These are phyloP conservation scores for Asterophora parasitica DNA, from an alignment of 768 basidiomycete genomes.

Conservation along the genomic window DNA sequence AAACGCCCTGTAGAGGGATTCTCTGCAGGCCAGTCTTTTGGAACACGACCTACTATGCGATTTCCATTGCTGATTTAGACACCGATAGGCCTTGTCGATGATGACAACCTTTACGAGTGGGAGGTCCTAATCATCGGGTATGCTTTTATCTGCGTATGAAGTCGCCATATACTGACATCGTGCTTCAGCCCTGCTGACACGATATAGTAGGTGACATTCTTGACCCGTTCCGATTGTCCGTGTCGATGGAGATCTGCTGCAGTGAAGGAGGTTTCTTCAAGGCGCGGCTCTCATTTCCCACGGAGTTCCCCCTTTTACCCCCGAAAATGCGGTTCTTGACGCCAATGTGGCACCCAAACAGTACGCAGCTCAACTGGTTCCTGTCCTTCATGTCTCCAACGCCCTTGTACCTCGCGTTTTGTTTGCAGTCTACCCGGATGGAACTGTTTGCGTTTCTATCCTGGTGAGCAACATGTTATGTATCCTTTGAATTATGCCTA, in stretches of 20 bases:
- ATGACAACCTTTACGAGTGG: constrained; percentile 95
- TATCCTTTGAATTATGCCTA: constrained; percentile 1
- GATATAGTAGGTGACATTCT: constrained; percentile 62
- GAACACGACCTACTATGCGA: constrained; percentile 17
- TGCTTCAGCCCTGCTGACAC: constrained; percentile 79
- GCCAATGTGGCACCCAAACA: constrained; percentile 97
- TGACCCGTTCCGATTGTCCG: not conserved
- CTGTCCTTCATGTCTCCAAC: not conserved
- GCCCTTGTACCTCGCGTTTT: constrained; percentile 8
- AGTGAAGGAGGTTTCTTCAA: constrained; percentile 97
- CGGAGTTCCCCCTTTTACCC: constrained; percentile 84
- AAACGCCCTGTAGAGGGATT: constrained; percentile 96
- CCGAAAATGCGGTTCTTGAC: constrained; percentile 97
- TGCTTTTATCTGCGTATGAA: constrained; percentile 20
- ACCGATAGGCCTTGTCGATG: constrained; percentile 81
- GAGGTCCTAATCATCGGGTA: constrained; percentile 93
- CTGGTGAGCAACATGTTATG: constrained; percentile 44
- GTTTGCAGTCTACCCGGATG: constrained; percentile 83
- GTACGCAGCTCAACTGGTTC: constrained; percentile 38
- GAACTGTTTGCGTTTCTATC: constrained; percentile 94
- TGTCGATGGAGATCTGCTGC: constrained; percentile 14
- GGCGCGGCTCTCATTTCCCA: constrained; percentile 83
- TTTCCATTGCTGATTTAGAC: constrained; percentile 25
- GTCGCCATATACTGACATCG: constrained; percentile 15
- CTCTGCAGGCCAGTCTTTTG: constrained; percentile 69